Evolutionary conservation across 495 filamentous ascomycete genomes (phyloP).

Genomic region (Penicillium cataractarum): DNA sequence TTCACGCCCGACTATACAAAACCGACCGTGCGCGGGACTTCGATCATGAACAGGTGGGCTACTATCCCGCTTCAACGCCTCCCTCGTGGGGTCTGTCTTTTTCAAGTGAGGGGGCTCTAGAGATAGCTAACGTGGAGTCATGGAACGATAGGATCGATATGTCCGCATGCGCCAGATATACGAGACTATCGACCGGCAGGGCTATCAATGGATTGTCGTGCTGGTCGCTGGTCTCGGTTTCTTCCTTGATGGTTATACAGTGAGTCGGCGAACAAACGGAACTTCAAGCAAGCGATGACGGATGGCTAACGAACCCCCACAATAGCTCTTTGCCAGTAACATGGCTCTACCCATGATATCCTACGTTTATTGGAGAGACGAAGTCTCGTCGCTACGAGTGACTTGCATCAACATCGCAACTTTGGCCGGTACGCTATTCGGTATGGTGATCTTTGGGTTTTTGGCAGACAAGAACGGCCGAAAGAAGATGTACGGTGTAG

Average conservation of each 20-base stretch:
- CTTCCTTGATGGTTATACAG: conserved; percentile 70
- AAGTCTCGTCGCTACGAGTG: conserved; percentile 38
- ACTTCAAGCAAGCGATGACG: neutral
- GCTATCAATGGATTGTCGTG: conserved; percentile 52
- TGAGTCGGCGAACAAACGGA: conserved; percentile 32
- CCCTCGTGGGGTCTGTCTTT: neutral
- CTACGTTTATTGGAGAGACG: conserved; percentile 63
- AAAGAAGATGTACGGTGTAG: conserved; percentile 65
- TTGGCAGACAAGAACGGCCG: conserved; percentile 65
- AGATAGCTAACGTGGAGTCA: conserved; percentile 1
- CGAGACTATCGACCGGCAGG: conserved; percentile 53
- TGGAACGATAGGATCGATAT: conserved; percentile 43
- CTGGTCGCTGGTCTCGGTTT: conserved; percentile 69
- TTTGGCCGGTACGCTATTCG: conserved; percentile 59
- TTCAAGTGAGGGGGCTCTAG: neutral
- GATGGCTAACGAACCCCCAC: conserved; percentile 8
- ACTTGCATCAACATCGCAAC: conserved; percentile 64
- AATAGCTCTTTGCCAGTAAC: conserved; percentile 64
- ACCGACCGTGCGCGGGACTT: conserved; percentile 54
- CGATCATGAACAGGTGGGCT: conserved; percentile 50
- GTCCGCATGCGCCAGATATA: conserved; percentile 54
- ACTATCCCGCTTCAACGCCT: neutral
- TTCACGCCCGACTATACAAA: conserved; percentile 48
- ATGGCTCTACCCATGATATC: conserved; percentile 63
- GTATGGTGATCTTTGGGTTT: conserved; percentile 64